These are phyloP conservation scores for Solanum chmielewskii DNA, from an alignment of 257 asterid species.

Conservation along the genomic window DNA sequence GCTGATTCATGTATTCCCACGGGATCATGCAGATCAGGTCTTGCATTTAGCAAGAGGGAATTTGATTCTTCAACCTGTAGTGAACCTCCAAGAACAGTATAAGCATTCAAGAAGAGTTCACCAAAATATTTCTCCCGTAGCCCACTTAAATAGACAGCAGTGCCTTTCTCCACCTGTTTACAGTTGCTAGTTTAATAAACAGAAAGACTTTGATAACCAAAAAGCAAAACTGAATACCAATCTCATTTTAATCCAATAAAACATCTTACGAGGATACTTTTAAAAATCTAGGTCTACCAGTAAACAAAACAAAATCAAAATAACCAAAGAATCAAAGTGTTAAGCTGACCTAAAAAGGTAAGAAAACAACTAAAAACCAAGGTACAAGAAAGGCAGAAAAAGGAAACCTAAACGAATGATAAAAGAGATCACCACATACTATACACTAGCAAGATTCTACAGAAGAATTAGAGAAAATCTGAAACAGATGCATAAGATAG, in stretches of 20 bases:
- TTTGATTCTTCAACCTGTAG: conserved; percentile 23
- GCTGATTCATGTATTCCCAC: conserved; percentile 23
- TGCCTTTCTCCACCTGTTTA: conserved; percentile 87
- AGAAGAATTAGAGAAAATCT: not conserved
- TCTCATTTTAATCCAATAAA: not conserved
- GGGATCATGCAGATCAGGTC: conserved; percentile 15
- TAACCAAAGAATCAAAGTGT: not conserved
- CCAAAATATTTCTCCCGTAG: conserved; percentile 91
- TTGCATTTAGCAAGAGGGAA: conserved; percentile 20
- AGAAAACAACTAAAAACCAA: not conserved
- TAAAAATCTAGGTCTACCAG: not conserved
- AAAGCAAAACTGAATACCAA: not conserved
- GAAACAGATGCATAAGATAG: not conserved
- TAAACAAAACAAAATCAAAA: not conserved
- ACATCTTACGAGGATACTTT: not conserved
- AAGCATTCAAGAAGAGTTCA: conserved; percentile 78
- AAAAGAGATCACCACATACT: not conserved
- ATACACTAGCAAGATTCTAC: not conserved
- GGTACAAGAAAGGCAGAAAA: not conserved
- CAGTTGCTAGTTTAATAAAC: conserved; percentile 11
- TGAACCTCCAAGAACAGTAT: conserved; percentile 51
- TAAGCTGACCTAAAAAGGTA: not conserved
- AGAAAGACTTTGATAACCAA: conserved; percentile 9
- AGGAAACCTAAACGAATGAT: not conserved
- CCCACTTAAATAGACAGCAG: conserved; percentile 78